Evolutionary conservation across 2,329 filamentous ascomycete genomes (phyloP), one percentile per base, ranked within the genome.

Genomic region (Monosporascus sp.): DNA sequence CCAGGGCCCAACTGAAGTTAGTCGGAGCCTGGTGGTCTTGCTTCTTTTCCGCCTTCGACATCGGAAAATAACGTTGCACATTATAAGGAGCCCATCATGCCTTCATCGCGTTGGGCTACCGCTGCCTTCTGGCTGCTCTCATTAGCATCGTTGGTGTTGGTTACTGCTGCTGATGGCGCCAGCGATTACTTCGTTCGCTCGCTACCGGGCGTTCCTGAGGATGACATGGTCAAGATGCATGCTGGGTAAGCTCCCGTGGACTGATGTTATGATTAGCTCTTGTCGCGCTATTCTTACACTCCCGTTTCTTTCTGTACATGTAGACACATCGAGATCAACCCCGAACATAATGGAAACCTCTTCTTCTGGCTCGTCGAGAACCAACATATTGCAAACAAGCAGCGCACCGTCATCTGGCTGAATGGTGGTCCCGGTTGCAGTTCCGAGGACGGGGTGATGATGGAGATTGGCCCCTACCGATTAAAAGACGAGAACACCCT

Each of bases 361-460:
- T 99, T 97, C 78, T 99, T 99, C 78, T 99, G 94, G 94, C 90
- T 97, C 66, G 97, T 89, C 68, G 85, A 96, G 68, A 97, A 97
- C 68, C 83, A 89, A 61, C 94, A 99, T 70, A 96, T 99, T 61
- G 93, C 91, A 53, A 89, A 97, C 68, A 84, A 82, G 63, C 89
- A 94, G 69, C 84, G 94, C 53, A 96, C 92, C 3, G 88, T 99
- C 11, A 85, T 99, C 65, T 99, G 95, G 94, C 75, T 99, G 53
- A 99, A 99, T 68, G 95, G 94, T 51, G 95, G 94, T 0, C 94
- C 94, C 1, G 94, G 95, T 27, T 99, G 94, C 72, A 97, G 91
- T 70, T 97, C 93, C 27, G 92, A 97, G 79, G 95, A 99, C 70
- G 94, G 93, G 60, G 91, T 90, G 2, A 72, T 97, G 77, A 97